Evolutionary conservation across 331 rosid species (phyloP), one percentile per base, ranked within the genome.

Genomic region (Telfairia occidentalis): DNA sequence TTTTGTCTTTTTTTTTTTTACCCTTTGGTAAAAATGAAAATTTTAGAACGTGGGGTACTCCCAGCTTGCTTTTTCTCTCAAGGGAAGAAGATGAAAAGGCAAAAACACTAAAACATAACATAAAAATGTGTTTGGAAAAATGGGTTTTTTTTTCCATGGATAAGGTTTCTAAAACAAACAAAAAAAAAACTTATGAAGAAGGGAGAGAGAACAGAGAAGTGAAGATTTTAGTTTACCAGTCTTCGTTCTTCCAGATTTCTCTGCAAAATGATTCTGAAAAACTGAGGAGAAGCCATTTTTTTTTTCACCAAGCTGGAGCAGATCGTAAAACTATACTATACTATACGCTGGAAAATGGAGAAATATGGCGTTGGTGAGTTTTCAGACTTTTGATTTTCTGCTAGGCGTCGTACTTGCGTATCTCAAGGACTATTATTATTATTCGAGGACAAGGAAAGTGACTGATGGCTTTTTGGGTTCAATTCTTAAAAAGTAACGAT

Each of bases 221-320:
- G 26, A 5, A 42, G 32, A n/a, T n/a, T n/a, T n/a, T n/a, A n/a
- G 53, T 5, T 80, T 78, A 83, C 84, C 16, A 80, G 78, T 2
- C 52, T 82, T 37, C 29, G 30, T 1, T 82, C 54, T 38, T 30
- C 30, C 43, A 83, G 75, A 26, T 38, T 42, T 0, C 38, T 11
- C 23, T 46, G 9, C 8, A 35, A 66, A 1, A 82, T 37, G 30
- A 80, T 65, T 53, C 24, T 73, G 57, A 80, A 80, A 34, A 82
- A 82, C 24, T 80, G 82, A 8, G 78, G 78, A 77, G 80, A 57
- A 35, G 55, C 55, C 24, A 18, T 18, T 18, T 9, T 40, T 9
- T 8, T 40, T 4, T 5, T 37, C 9, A 37, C 9, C 9, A 37
- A 37, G 42, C 1, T 37, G 42, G 1, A 3, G 42, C 42, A 37